phyloP scores from a whole-genome alignment of 1,284 basidiomycete genomes.

The Pyrrhoderma lamaoense region DNA sequence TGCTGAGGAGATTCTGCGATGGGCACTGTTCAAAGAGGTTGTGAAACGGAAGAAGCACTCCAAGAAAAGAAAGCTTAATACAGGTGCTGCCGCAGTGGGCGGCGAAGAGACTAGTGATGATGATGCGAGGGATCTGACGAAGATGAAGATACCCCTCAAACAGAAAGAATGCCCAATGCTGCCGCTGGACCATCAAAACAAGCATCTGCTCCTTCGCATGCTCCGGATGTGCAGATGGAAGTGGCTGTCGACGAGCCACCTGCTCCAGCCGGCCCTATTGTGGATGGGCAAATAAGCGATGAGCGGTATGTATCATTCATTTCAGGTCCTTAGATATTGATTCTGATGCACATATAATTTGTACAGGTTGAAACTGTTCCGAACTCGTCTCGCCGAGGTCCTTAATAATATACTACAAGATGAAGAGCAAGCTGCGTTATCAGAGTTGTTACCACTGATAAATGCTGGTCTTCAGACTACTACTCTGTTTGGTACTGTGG shows the following conservation, averaged over 20 bases:
- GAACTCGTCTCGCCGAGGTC: slow-evolving; percentile 61
- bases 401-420: slow-evolving; percentile 67
- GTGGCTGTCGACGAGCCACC: slow-evolving; percentile 34
- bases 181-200: slow-evolving; percentile 27
- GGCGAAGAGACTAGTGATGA: slow-evolving; percentile 21
- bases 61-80: slow-evolving; percentile 78
- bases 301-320: slow-evolving; percentile 43
- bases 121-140: slow-evolving; percentile 39
- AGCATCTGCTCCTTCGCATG: slow-evolving; percentile 20
- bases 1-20: slow-evolving; percentile 94
- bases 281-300: slow-evolving; percentile 39
- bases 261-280: slow-evolving; percentile 27
- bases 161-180: slow-evolving; percentile 47
- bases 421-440: slow-evolving; percentile 68
- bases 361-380: slow-evolving; percentile 69
- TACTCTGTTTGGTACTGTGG: slow-evolving; percentile 70
- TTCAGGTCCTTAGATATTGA: slow-evolving; percentile 2
- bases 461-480: slow-evolving; percentile 71
- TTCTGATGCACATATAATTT: slow-evolving; percentile 9
- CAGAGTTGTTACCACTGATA: slow-evolving; percentile 65
- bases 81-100: slow-evolving; percentile 38
- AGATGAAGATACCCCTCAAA: slow-evolving; percentile 37
- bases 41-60: slow-evolving; percentile 62
- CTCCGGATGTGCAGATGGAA: slow-evolving; percentile 53
- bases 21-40: slow-evolving; percentile 97